Percentiles rank a stretch among this genome's conserved stretches.
phyloP scores from a whole-genome alignment of 2,329 filamentous ascomycete species.

The Sclerotiophoma versabilis region DNA sequence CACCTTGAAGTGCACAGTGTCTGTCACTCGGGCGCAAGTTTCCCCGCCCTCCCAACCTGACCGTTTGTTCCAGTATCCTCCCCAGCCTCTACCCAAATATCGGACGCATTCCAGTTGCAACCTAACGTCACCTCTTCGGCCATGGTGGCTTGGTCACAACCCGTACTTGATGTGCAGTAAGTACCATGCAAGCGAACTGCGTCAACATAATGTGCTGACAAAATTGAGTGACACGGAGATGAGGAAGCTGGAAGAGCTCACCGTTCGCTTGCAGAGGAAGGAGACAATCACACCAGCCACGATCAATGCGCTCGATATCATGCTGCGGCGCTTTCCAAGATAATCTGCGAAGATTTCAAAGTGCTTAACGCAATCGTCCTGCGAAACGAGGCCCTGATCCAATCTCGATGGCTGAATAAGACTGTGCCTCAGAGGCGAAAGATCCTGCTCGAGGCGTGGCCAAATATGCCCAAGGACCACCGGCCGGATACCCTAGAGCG shows the following conservation, averaged over 20 bases:
- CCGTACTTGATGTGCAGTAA: no score
- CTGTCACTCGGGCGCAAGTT: no score
- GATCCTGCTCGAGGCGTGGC: constrained; percentile 7
- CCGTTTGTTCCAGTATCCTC: no score
- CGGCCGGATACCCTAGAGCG: neutral
- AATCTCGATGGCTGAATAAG: constrained; percentile 8
- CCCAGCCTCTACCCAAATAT: no score
- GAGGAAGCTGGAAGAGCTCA: neutral
- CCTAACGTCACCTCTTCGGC: no score
- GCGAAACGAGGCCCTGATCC: constrained; percentile 6
- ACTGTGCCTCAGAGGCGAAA: neutral
- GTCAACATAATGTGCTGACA: neutral
- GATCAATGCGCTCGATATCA: neutral
- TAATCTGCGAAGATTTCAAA: constrained; percentile 1
- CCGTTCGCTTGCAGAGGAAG: neutral
- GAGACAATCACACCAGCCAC: neutral
- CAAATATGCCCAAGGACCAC: neutral
- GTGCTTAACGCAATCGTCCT: neutral
- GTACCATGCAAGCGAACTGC: no score
- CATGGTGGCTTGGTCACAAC: no score
- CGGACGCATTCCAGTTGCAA: no score
- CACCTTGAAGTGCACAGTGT: no score
- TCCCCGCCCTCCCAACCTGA: no score
- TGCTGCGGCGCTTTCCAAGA: neutral
- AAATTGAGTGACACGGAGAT: neutral